A percentile compares a stretch with the other conserved stretches of the same genome.
These are phyloP conservation scores for Xylariaceae sp. DNA, from an alignment of 2,329 filamentous ascomycete species.

Conservation along the genomic window DNA sequence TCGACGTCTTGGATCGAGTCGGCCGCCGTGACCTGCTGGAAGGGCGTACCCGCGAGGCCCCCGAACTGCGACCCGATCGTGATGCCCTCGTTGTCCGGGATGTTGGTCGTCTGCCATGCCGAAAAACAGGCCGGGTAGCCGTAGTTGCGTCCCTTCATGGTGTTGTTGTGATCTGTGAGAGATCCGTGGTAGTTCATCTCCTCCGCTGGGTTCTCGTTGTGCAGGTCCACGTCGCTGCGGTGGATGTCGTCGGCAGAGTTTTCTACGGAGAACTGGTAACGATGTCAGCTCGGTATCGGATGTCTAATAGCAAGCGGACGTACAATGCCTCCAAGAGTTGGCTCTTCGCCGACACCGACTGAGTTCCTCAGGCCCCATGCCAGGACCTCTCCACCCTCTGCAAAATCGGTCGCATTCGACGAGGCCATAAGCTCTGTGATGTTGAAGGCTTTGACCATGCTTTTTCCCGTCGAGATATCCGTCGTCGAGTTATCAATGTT, in stretches of 20 bases:
- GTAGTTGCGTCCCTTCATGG: conserved; percentile 47
- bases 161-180: conserved; percentile 40
- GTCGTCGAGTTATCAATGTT: conserved; percentile 35
- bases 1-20: conserved; percentile 24
- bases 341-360: conserved; percentile 54
- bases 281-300: conserved; percentile 63
- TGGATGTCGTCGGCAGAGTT: conserved; percentile 29
- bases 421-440: conserved; percentile 30
- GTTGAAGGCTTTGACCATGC: conserved; percentile 38
- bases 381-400: conserved; percentile 33
- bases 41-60: conserved; percentile 25
- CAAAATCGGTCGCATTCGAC: conserved; percentile 25
- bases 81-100: conserved; percentile 38
- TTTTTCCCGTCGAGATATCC: conserved; percentile 29
- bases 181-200: conserved; percentile 55
- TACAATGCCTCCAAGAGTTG: conserved; percentile 37
- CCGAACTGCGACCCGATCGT: conserved; percentile 48
- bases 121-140: conserved; percentile 58
- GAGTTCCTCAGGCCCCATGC: conserved; percentile 54
- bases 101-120: conserved; percentile 43
- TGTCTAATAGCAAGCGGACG: no score
- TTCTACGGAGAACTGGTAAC: conserved; percentile 47
- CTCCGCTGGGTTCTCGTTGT: conserved; percentile 59
- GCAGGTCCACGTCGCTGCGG: conserved; percentile 48
- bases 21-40: conserved; percentile 25